Percentiles rank a stretch among this genome's conserved stretches.
These are phyloP conservation scores for Entamoeba histolytica DNA, from an alignment of 208 protist species.

Conservation along the genomic window DNA sequence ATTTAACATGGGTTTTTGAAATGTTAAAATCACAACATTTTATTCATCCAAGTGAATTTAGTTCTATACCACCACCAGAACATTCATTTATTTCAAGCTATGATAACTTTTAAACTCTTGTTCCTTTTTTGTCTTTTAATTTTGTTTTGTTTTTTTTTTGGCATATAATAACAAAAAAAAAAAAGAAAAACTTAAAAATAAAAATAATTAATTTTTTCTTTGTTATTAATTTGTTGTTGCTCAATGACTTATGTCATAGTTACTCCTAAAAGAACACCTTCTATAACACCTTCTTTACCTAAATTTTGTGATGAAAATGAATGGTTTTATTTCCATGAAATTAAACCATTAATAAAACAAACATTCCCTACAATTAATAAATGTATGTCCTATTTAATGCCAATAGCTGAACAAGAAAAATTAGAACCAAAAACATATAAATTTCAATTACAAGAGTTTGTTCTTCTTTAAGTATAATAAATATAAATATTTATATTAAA, in stretches of 20 bases:
- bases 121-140: no score
- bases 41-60: background rate
- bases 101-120: no score
- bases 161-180: background rate
- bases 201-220: no score
- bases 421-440: background rate
- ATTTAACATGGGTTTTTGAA: background rate
- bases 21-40: background rate
- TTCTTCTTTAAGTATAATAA: background rate
- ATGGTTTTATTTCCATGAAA: background rate
- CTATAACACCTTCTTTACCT: background rate
- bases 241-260: background rate
- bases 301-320: background rate
- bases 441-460: background rate
- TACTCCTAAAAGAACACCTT: background rate
- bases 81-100: no score
- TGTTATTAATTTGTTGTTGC: no score
- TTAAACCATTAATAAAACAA: background rate
- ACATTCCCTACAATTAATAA: background rate
- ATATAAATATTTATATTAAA: no score
- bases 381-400: background rate
- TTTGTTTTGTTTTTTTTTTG: no score
- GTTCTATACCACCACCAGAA: background rate
- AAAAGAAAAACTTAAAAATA: background rate
- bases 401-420: background rate